These are phyloP conservation scores for Catunica adiposa DNA, from an alignment of 2,329 filamentous ascomycete species.

Conservation along the genomic window DNA sequence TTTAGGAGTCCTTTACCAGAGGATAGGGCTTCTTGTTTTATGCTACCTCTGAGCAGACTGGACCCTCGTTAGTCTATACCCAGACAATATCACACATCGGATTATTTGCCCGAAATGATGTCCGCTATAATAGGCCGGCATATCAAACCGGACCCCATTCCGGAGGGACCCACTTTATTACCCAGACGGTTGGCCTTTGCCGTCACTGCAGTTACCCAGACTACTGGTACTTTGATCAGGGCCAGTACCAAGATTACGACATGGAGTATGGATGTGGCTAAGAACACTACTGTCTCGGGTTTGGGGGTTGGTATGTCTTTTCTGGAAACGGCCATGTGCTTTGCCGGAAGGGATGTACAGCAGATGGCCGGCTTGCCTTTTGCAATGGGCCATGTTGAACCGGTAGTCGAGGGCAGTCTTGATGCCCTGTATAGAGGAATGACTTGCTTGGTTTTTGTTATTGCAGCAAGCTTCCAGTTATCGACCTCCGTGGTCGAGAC, in stretches of 20 bases:
- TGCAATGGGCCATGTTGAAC: constrained; percentile 34
- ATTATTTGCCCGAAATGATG: background rate
- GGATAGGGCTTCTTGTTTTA: no score
- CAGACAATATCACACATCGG: background rate
- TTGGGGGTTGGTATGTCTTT: constrained; percentile 39
- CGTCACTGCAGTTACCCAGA: constrained; percentile 44
- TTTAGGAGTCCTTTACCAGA: no score
- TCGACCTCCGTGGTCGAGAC: constrained; percentile 38
- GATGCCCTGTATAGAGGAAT: constrained; percentile 41
- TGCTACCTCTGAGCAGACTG: no score
- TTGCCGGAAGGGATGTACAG: constrained; percentile 33
- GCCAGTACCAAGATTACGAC: constrained; percentile 35
- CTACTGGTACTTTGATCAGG: constrained; percentile 40
- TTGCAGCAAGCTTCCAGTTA: constrained; percentile 42
- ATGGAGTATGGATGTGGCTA: constrained; percentile 36
- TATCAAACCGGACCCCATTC: constrained; percentile 1
- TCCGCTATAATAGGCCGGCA: background rate
- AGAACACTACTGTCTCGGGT: constrained; percentile 39
- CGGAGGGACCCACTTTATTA: constrained; percentile 30
- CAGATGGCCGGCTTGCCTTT: constrained; percentile 15
- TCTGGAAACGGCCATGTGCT: constrained; percentile 36
- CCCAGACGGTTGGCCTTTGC: constrained; percentile 40
- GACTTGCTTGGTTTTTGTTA: constrained; percentile 43
- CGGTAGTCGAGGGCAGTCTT: constrained; percentile 38
- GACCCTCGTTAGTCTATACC: background rate